A percentile compares a stretch with the other conserved stretches of the same genome.
Conservation (phyloP, 257 asterid species). For the Osmanthus fragrans region DNA sequence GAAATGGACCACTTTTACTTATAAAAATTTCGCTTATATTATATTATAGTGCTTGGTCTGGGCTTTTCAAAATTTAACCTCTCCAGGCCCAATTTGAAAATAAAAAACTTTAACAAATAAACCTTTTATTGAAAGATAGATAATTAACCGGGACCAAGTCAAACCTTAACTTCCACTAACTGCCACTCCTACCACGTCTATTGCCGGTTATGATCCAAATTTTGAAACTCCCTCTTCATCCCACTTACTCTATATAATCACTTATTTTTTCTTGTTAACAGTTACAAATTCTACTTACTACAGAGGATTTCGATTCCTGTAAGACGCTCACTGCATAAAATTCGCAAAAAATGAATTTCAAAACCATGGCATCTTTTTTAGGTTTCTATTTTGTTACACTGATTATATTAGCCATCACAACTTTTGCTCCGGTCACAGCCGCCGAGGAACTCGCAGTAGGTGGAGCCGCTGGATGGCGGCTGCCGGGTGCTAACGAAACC, state of each 20-base stretch:
- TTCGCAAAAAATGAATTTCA: background rate
- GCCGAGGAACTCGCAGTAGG: conserved; percentile 43
- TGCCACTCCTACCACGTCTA: conserved; percentile 21
- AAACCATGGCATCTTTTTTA: conserved; percentile 10
- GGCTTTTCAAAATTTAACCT: background rate
- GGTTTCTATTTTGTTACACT: background rate
- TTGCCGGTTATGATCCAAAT: background rate
- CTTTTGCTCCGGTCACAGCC: conserved; percentile 10
- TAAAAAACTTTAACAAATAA: too few relatives aligned
- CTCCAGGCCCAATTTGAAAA: background rate
- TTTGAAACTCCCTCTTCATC: background rate
- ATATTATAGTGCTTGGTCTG: background rate
- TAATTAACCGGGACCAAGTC: conserved; percentile 2
- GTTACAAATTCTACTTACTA: background rate
- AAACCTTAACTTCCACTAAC: conserved; percentile 21
- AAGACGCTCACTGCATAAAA: background rate
- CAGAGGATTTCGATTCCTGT: background rate
- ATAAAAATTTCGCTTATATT: too few relatives aligned
- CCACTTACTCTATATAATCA: conserved; percentile 5
- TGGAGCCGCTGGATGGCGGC: conserved; percentile 39
- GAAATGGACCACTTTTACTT: too few relatives aligned
- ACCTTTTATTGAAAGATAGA: background rate
- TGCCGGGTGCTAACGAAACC: conserved; percentile 31
- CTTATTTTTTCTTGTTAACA: background rate
- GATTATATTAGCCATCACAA: background rate